Evolutionary conservation across 768 basidiomycete species (phyloP).

Genomic region (Amanita pallidorosea): DNA sequence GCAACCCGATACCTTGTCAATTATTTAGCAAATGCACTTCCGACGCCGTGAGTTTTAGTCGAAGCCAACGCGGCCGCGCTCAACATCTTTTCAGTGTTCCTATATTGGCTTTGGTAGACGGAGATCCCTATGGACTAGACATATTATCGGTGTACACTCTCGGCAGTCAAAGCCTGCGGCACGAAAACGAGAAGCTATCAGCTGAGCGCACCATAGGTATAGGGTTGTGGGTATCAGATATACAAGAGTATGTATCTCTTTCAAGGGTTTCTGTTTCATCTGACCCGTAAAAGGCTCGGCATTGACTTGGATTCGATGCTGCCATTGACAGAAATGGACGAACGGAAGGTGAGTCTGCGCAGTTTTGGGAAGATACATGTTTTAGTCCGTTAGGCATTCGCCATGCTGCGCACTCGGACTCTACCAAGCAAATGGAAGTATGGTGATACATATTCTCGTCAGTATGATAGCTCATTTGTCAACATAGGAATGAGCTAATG

Average conservation of each 20-base stretch:
- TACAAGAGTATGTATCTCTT: slow-evolving; percentile 37
- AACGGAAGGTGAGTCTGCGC: slow-evolving; percentile 48
- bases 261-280: neutral
- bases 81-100: slow-evolving; percentile 44
- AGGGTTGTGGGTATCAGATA: slow-evolving; percentile 64
- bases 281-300: slow-evolving; percentile 32
- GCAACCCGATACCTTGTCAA: slow-evolving; percentile 81
- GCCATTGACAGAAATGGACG: slow-evolving; percentile 59
- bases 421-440: slow-evolving; percentile 66
- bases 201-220: slow-evolving; percentile 69
- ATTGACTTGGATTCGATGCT: slow-evolving; percentile 53
- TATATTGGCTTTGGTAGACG: slow-evolving; percentile 75
- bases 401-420: slow-evolving; percentile 40
- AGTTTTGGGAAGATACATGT: neutral
- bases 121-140: slow-evolving; percentile 86
- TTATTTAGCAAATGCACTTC: slow-evolving; percentile 56
- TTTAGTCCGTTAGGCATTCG: slow-evolving; percentile 35
- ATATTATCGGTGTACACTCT: slow-evolving; percentile 83
- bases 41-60: slow-evolving; percentile 33
- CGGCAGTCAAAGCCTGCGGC: slow-evolving; percentile 62
- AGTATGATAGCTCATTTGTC: neutral
- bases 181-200: slow-evolving; percentile 61
- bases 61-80: neutral
- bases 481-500: slow-evolving; percentile 63
- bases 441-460: slow-evolving; percentile 6